Percentiles rank a stretch among this genome's conserved stretches.
Conservation (phyloP, 805 yeast genomes). For the Metschnikowia kunwiensis region DNA sequence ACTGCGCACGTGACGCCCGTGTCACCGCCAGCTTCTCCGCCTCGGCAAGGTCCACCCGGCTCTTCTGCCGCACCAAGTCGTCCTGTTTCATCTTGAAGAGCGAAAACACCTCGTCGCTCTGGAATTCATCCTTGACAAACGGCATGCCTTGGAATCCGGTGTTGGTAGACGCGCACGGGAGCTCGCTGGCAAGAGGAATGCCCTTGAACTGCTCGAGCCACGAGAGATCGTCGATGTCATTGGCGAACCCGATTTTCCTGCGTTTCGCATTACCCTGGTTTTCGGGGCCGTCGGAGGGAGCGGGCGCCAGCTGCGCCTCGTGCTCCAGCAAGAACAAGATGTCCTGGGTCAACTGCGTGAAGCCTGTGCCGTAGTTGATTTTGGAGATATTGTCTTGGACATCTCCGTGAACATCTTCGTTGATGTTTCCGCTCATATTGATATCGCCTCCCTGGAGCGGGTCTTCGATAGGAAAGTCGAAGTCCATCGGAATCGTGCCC, state of each 20-base stretch:
- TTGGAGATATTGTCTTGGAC: too few relatives aligned
- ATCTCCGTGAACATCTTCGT: background rate
- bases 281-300: background rate
- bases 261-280: slow-evolving; percentile 2
- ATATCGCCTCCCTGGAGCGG: slow-evolving; percentile 4
- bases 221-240: slow-evolving; percentile 38
- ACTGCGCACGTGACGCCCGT: slow-evolving; percentile 13
- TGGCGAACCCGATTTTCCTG: slow-evolving; percentile 14
- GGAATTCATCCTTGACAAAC: slow-evolving; percentile 16
- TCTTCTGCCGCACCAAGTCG: slow-evolving; percentile 54
- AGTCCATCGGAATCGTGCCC: slow-evolving; percentile 40
- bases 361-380: slow-evolving; percentile 11
- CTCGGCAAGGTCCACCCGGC: slow-evolving; percentile 6
- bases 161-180: slow-evolving; percentile 50
- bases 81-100: slow-evolving; percentile 64
- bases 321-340: slow-evolving; percentile 6
- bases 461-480: slow-evolving; percentile 23
- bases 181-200: slow-evolving; percentile 60
- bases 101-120: slow-evolving; percentile 50
- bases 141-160: slow-evolving; percentile 49
- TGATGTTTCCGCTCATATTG: too few relatives aligned
- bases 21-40: background rate
- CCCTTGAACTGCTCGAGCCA: slow-evolving; percentile 72
- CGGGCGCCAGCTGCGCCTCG: slow-evolving; percentile 1
- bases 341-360: slow-evolving; percentile 13